Evolutionary conservation across 495 filamentous ascomycete species (phyloP), one percentile per base, ranked within the genome.

Genomic region (Penicillium steckii): DNA sequence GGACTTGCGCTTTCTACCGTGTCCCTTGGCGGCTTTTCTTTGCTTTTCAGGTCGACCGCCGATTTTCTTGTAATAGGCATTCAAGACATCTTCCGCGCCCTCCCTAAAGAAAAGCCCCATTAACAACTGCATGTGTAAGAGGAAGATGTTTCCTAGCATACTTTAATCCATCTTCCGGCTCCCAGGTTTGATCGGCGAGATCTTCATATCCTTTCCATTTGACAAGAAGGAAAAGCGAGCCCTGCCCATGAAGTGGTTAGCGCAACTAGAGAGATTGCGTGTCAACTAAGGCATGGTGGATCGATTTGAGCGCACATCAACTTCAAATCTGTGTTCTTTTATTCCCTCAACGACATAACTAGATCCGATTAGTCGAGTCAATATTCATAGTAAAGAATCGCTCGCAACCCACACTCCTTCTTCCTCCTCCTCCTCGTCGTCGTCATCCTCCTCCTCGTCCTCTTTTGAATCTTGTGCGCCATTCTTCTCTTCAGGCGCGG

Each of bases 121-220:
- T 17, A 54, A 46, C 63, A 24, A 52, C 59, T 52, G 46, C 60
- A 25, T 26, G 2, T 41, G 15, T 17, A 13, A 40, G 29, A 38
- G 10, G 8, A 13, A 48, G 25, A 23, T 19, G 8, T 17, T 21
- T 9, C 10, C 9, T n/a, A 33, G 45, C 41, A 17, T 66, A 78
- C 82, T 70, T 43, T 48, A 86, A 65, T 33, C 83, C 80, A 4
- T 72, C 71, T 52, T 85, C 81, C 0, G 80, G 80, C 54, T 88
- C 85, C 75, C 80, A 77, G 4, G 85, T 88, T 32, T 67, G 62
- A 44, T 88, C 84, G 1, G 56, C 55, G 9, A 68, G 69, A 15
- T 80, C 69, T 0, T 81, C 75, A 51, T 84, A 88, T 0, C 83
- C 85, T 46, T 79, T 72, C 85, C 85, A 88, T 58, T 86, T 86